phyloP scores from a whole-genome alignment of 2,329 filamentous ascomycete genomes.

The Colletotrichum eremochloae region DNA sequence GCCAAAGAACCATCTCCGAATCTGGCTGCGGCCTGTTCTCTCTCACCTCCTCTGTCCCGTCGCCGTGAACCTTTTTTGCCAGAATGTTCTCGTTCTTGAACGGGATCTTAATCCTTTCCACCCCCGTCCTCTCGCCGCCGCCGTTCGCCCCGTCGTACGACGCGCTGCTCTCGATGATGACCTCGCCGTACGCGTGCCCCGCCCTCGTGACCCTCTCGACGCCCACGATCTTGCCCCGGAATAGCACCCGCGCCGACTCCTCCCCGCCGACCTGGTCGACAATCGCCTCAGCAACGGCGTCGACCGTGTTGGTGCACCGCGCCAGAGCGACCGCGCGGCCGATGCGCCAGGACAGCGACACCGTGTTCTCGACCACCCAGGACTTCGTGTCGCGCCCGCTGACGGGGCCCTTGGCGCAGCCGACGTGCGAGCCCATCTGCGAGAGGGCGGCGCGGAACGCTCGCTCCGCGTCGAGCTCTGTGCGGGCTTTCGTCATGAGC shows the following conservation, averaged over 20 bases:
- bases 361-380: conserved; percentile 65
- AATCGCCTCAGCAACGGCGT: conserved; percentile 69
- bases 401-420: conserved; percentile 62
- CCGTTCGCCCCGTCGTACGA: not conserved
- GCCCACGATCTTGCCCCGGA: conserved; percentile 73
- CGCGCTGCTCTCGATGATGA: conserved; percentile 63
- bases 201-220: conserved; percentile 69
- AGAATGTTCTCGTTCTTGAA: conserved; percentile 83
- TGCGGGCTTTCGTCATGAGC: conserved; percentile 61
- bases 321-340: conserved; percentile 54
- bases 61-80: conserved; percentile 55
- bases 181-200: conserved; percentile 72
- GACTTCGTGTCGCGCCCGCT: conserved; percentile 62
- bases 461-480: conserved; percentile 63
- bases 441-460: conserved; percentile 64
- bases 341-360: conserved; percentile 51
- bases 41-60: conserved; percentile 50
- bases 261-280: conserved; percentile 69
- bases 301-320: conserved; percentile 54
- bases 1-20: not conserved
- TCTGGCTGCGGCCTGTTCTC: not conserved
- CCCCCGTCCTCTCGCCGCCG: conserved; percentile 48
- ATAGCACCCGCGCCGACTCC: conserved; percentile 67
- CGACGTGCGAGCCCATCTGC: conserved; percentile 68
- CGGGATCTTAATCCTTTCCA: conserved; percentile 68